phyloP scores from a whole-genome alignment of 345 rosid species.

The Camelina laxa region DNA sequence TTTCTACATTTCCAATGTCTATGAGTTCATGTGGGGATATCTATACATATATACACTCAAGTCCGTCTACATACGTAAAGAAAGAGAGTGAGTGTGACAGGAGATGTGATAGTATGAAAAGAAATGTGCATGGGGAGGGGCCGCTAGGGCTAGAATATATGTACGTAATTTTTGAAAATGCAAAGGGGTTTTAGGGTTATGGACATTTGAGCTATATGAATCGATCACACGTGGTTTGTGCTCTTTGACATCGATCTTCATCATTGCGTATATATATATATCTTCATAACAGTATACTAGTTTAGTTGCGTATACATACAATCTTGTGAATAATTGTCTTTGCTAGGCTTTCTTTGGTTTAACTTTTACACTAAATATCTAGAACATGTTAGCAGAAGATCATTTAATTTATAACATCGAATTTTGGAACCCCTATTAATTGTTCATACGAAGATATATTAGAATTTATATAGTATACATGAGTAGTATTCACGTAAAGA shows the following conservation, averaged over 20 bases:
- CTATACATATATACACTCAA: conserved; percentile 27
- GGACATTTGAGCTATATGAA: conserved; percentile 32
- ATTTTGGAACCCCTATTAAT: conserved; percentile 42
- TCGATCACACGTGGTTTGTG: conserved; percentile 30
- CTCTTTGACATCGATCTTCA: conserved; percentile 15
- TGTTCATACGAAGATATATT: conserved; percentile 38
- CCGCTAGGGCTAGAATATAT: conserved; percentile 34
- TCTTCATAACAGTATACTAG: not conserved
- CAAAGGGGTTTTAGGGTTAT: conserved; percentile 33
- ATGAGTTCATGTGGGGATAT: conserved; percentile 40
- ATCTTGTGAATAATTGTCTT: conserved; percentile 31
- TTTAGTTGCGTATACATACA: not conserved
- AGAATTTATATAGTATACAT: conserved; percentile 6
- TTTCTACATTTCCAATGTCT: conserved; percentile 30
- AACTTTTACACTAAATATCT: conserved; percentile 29
- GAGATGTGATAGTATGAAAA: conserved; percentile 44
- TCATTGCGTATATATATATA: conserved; percentile 4
- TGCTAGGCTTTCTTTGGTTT: conserved; percentile 26
- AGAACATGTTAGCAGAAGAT: conserved; percentile 32
- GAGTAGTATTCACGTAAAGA: conserved; percentile 46
- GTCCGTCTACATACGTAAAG: not conserved
- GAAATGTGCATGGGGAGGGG: conserved; percentile 45
- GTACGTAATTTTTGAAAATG: not conserved
- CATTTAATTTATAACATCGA: conserved; percentile 46
- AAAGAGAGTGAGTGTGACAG: conserved; percentile 31